Evolutionary conservation across 495 filamentous ascomycete species (phyloP).

Genomic region (Penicillium lividum): DNA sequence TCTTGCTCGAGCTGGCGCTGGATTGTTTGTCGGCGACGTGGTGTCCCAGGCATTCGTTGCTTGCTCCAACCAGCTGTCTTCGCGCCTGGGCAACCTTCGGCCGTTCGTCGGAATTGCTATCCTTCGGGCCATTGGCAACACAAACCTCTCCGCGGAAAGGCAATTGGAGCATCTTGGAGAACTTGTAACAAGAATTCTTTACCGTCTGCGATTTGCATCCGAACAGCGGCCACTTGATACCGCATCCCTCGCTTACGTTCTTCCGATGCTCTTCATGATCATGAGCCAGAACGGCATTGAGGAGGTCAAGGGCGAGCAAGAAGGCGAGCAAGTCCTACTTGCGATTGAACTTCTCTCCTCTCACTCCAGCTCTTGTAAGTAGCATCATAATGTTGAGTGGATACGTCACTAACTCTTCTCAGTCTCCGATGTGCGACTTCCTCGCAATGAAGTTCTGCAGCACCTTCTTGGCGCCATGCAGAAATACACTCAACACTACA

Average conservation of each 20-base stretch:
- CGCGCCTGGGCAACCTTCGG: slow-evolving; percentile 72
- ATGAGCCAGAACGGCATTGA: slow-evolving; percentile 78
- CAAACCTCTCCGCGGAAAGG: slow-evolving; percentile 67
- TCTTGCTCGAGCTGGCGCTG: slow-evolving; percentile 74
- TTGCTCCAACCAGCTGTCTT: slow-evolving; percentile 69
- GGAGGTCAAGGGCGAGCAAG: slow-evolving; percentile 60
- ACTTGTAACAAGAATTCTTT: slow-evolving; percentile 84
- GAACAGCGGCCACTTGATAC: slow-evolving; percentile 90
- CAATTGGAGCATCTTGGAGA: slow-evolving; percentile 80
- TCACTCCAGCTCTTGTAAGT: slow-evolving; percentile 66
- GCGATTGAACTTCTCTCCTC: slow-evolving; percentile 89
- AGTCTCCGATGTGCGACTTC: slow-evolving; percentile 66
- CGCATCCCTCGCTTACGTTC: slow-evolving; percentile 80
- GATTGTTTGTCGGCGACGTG: slow-evolving; percentile 72
- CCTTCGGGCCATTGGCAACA: slow-evolving; percentile 71
- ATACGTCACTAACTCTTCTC: background rate
- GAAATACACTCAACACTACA: slow-evolving; percentile 87
- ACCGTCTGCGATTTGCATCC: slow-evolving; percentile 83
- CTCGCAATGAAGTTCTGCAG: slow-evolving; percentile 69
- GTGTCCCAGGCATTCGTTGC: slow-evolving; percentile 79
- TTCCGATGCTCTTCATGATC: slow-evolving; percentile 77
- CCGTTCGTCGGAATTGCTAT: slow-evolving; percentile 87
- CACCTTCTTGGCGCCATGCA: slow-evolving; percentile 81
- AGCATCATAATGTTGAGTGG: background rate
- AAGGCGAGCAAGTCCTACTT: slow-evolving; percentile 85